phyloP scores from a whole-genome alignment of 768 basidiomycete genomes.

The Naganishia randhawae region DNA sequence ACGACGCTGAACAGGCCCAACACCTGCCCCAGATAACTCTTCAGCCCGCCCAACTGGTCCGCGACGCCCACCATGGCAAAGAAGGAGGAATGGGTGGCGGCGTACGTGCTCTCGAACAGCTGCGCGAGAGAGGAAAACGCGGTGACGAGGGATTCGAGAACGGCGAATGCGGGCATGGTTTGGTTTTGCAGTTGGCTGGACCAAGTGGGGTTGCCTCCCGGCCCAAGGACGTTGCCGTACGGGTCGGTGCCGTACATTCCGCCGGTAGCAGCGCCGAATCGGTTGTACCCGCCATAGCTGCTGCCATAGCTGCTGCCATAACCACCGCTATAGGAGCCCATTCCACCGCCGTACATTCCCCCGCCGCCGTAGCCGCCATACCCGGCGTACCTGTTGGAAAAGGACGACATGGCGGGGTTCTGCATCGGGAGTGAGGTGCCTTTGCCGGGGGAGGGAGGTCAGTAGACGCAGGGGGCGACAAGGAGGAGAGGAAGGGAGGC shows the following conservation, averaged over 20 bases:
- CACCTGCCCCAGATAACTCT: conserved; percentile 89
- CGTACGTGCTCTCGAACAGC: conserved; percentile 95
- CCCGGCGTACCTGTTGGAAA: conserved; percentile 14
- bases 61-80: conserved; percentile 86
- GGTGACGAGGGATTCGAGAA: conserved; percentile 90
- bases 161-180: conserved; percentile 85
- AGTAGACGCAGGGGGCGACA: no score
- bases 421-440: conserved; percentile 9
- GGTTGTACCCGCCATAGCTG: conserved; percentile 32
- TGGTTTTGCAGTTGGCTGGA: conserved; percentile 82
- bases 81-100: conserved; percentile 92
- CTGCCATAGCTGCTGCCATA: no score
- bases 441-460: no score
- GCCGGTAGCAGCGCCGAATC: conserved; percentile 48
- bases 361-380: conserved; percentile 13
- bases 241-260: conserved; percentile 55
- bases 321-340: conserved; percentile 30
- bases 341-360: conserved; percentile 2
- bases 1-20: conserved; percentile 85
- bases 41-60: conserved; percentile 86
- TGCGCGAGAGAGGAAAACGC: conserved; percentile 92
- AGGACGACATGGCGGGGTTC: conserved; percentile 14
- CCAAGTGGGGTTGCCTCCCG: conserved; percentile 58
- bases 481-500: no score
- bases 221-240: no score